phyloP scores from a whole-genome alignment of 2,329 filamentous ascomycete genomes.

The Ascochyta viciae-villosae region DNA sequence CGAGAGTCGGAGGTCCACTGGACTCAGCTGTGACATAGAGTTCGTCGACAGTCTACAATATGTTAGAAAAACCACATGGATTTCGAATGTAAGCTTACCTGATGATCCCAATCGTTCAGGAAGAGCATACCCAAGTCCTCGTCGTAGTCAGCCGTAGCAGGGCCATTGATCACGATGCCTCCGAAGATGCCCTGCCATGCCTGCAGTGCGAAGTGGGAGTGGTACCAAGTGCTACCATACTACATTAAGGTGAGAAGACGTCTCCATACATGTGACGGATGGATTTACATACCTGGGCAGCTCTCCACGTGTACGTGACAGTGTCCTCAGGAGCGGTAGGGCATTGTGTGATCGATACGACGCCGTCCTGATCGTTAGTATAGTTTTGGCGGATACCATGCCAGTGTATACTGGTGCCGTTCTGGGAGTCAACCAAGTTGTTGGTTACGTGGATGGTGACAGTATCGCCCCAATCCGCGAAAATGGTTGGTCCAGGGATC shows the following conservation, averaged over 20 bases:
- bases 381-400: slow-evolving; percentile 43
- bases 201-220: slow-evolving; percentile 52
- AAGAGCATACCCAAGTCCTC: slow-evolving; percentile 53
- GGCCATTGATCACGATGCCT: slow-evolving; percentile 52
- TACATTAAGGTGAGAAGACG: too few species aligned
- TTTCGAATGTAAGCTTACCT: background rate
- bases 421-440: slow-evolving; percentile 30
- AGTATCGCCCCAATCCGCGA: slow-evolving; percentile 51
- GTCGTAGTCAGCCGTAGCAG: slow-evolving; percentile 51
- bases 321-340: slow-evolving; percentile 33
- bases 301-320: slow-evolving; percentile 46
- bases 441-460: slow-evolving; percentile 50
- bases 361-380: slow-evolving; percentile 42
- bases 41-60: slow-evolving; percentile 43
- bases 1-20: slow-evolving; percentile 44
- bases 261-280: too few species aligned
- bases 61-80: background rate
- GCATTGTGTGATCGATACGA: slow-evolving; percentile 44
- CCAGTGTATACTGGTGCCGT: slow-evolving; percentile 43
- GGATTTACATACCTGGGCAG: slow-evolving; percentile 29
- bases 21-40: slow-evolving; percentile 41
- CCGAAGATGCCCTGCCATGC: slow-evolving; percentile 52
- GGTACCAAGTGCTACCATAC: slow-evolving; percentile 54
- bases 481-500: slow-evolving; percentile 54
- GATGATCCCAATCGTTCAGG: slow-evolving; percentile 51